These are phyloP conservation scores for Cystobasidium slooffiae DNA, from an alignment of 1,284 basidiomycete genomes.

Conservation along the genomic window DNA sequence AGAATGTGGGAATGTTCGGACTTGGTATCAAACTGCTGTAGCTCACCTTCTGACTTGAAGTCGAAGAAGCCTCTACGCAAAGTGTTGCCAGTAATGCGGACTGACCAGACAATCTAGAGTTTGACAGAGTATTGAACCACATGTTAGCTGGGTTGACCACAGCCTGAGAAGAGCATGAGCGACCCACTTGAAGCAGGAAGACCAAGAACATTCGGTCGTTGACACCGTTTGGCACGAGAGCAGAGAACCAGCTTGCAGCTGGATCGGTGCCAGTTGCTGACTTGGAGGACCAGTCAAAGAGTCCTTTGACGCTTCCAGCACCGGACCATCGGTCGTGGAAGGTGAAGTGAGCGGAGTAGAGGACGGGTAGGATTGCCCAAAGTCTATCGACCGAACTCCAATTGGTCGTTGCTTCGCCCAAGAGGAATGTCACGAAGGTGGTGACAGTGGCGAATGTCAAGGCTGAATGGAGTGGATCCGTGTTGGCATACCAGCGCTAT, in stretches of 20 bases:
- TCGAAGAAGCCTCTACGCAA: constrained; percentile 81
- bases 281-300: constrained; percentile 26
- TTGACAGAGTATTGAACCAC: background rate
- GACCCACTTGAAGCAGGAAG: constrained; percentile 52
- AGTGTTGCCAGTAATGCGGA: constrained; percentile 79
- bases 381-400: constrained; percentile 58
- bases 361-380: constrained; percentile 71
- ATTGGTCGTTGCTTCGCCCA: constrained; percentile 49
- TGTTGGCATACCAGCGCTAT: constrained; percentile 35
- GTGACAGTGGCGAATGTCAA: constrained; percentile 39
- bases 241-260: constrained; percentile 14
- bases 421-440: constrained; percentile 44
- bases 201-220: constrained; percentile 57
- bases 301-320: constrained; percentile 21
- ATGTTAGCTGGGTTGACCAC: background rate
- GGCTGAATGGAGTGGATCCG: constrained; percentile 51
- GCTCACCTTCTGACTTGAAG: constrained; percentile 46
- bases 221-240: constrained; percentile 44
- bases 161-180: background rate
- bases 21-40: background rate
- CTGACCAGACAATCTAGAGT: constrained; percentile 55
- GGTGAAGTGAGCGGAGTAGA: constrained; percentile 75
- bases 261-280: background rate
- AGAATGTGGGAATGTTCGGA: background rate
- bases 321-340: constrained; percentile 46